Evolutionary conservation across 441 rosid species (phyloP).

Genomic region (Metrosideros polymorpha): DNA sequence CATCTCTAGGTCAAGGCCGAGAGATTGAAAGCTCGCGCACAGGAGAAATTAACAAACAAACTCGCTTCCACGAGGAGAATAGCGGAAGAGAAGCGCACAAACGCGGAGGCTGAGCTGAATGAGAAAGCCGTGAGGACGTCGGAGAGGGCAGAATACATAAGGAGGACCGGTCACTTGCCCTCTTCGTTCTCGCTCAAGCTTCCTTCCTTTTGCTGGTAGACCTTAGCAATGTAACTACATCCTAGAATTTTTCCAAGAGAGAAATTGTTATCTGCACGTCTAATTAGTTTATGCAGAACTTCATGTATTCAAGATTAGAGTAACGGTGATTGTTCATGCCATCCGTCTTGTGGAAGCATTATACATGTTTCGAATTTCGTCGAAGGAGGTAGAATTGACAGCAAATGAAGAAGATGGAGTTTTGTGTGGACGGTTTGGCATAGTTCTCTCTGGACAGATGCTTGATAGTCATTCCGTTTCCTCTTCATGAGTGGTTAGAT

Average conservation of each 20-base stretch:
- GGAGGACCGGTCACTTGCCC: conserved; percentile 84
- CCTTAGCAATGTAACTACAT: background rate
- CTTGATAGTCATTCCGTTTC: background rate
- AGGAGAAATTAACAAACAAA: conserved; percentile 59
- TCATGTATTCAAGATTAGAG: background rate
- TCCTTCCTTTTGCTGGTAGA: conserved; percentile 82
- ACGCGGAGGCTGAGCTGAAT: conserved; percentile 66
- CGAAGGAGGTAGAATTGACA: background rate
- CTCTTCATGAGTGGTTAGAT: background rate
- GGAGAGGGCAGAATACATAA: conserved; percentile 67
- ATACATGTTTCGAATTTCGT: background rate
- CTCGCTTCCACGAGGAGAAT: conserved; percentile 58
- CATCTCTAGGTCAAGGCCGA: conserved; percentile 60
- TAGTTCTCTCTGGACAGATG: background rate
- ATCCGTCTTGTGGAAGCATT: background rate
- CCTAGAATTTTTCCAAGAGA: background rate
- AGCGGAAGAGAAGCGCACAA: conserved; percentile 79
- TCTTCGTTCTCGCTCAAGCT: conserved; percentile 63
- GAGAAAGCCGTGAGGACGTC: conserved; percentile 77
- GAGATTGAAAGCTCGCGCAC: conserved; percentile 73
- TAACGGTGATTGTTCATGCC: background rate
- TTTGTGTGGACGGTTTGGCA: background rate
- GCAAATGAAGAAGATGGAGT: background rate
- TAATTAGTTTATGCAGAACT: background rate
- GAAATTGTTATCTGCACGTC: background rate